Evolutionary conservation across 768 basidiomycete species (phyloP).

Genomic region (Multifurca ochricompacta): DNA sequence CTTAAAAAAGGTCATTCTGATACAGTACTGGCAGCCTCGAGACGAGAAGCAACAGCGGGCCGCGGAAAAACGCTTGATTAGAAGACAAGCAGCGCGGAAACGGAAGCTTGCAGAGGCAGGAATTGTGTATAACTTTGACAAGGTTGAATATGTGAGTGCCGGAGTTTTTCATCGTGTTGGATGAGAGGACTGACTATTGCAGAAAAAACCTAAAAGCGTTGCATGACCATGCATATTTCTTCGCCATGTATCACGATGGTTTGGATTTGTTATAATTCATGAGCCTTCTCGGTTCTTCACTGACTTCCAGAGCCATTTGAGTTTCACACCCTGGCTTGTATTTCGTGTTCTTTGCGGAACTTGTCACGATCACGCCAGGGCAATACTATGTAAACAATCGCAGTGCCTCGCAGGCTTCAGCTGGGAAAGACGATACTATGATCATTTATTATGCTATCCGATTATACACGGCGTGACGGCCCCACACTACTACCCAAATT

Average conservation of each 20-base stretch:
- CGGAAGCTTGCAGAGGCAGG: slow-evolving; percentile 72
- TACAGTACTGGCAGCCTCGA: slow-evolving; percentile 44
- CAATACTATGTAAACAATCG: no score
- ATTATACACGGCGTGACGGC: no score
- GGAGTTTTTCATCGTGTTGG: background rate
- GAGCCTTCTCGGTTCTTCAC: no score
- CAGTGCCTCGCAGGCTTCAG: no score
- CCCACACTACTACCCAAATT: no score
- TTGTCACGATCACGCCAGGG: no score
- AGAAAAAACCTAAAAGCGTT: slow-evolving; percentile 31
- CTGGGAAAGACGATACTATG: background rate
- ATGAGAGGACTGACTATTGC: slow-evolving; percentile 19
- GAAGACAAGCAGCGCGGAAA: slow-evolving; percentile 70
- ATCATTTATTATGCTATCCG: background rate
- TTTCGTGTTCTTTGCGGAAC: no score
- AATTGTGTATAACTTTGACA: slow-evolving; percentile 80
- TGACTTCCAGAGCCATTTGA: no score
- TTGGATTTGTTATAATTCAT: no score
- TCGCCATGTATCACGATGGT: background rate
- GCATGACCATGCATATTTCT: slow-evolving; percentile 2
- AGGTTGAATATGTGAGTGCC: slow-evolving; percentile 71
- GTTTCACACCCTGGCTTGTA: no score
- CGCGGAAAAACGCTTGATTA: slow-evolving; percentile 61
- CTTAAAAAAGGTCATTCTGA: background rate
- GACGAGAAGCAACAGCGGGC: slow-evolving; percentile 61